Evolutionary conservation across 176 grass and related monocot genomes (phyloP).

Genomic region (Triticum timopheevii): DNA sequence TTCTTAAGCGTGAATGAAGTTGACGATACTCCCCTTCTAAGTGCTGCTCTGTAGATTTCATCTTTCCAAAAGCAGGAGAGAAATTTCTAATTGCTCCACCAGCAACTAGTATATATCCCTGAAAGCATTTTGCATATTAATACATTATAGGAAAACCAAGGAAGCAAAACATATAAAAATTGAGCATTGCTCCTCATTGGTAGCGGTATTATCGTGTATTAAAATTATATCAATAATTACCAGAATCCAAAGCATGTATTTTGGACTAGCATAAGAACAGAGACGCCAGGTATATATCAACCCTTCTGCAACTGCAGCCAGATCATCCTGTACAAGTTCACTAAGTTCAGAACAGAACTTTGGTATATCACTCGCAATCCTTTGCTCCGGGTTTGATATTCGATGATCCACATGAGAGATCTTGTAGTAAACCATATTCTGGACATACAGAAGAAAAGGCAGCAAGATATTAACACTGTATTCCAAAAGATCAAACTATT

Average conservation of each 20-base stretch:
- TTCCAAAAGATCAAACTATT: neutral
- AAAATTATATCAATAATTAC: slow-evolving; percentile 45
- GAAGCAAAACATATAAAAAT: neutral
- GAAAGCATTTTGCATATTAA: slow-evolving; percentile 41
- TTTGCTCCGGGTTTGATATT: slow-evolving; percentile 88
- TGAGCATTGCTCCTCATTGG: neutral
- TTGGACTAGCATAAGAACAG: slow-evolving; percentile 99
- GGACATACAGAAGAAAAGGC: slow-evolving; percentile 39
- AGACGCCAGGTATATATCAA: slow-evolving; percentile 95
- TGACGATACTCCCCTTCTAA: slow-evolving; percentile 98
- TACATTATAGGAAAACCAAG: slow-evolving; percentile 14
- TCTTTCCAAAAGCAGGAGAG: slow-evolving; percentile 91
- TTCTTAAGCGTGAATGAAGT: slow-evolving; percentile 91
- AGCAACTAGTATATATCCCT: slow-evolving; percentile 94
- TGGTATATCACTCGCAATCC: slow-evolving; percentile 96
- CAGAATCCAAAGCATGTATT: slow-evolving; percentile 97
- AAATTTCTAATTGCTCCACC: slow-evolving; percentile 87
- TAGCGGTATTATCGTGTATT: neutral
- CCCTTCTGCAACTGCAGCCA: slow-evolving; percentile 89
- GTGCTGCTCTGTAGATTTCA: slow-evolving; percentile 94
- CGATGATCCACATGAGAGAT: slow-evolving; percentile 92
- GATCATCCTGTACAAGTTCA: slow-evolving; percentile 96
- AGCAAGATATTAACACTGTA: slow-evolving; percentile 19
- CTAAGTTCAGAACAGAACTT: slow-evolving; percentile 96
- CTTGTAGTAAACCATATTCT: slow-evolving; percentile 99